Percentiles rank a stretch among this genome's conserved stretches.
These are phyloP conservation scores for Trichophyton simii DNA, from an alignment of 2,329 filamentous ascomycete species.

Conservation along the genomic window DNA sequence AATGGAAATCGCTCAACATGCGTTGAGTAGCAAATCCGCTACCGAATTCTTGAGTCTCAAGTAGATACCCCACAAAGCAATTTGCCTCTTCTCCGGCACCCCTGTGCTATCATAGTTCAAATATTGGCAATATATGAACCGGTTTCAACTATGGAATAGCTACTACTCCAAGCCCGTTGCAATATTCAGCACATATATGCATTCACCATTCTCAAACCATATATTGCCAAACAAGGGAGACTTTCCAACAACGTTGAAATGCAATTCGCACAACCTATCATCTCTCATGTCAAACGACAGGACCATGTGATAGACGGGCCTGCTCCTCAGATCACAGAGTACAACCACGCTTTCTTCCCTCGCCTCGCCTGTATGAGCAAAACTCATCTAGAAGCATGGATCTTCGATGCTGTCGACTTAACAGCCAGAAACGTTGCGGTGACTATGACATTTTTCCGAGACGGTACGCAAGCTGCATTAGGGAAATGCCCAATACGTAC, in stretches of 20 bases:
- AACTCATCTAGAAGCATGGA: conserved; percentile 3
- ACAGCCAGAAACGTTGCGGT: neutral
- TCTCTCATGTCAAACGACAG: neutral
- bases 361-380: neutral
- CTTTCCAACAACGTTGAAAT: neutral
- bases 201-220: too few species aligned
- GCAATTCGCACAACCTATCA: neutral
- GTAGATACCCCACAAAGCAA: too few species aligned
- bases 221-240: too few species aligned
- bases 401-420: conserved; percentile 3
- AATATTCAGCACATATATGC: too few species aligned
- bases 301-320: neutral
- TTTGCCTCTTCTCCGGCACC: too few species aligned
- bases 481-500: conserved; percentile 2
- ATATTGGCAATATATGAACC: too few species aligned
- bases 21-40: too few species aligned
- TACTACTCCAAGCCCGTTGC: too few species aligned
- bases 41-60: too few species aligned
- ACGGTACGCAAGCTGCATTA: neutral
- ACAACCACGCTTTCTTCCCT: neutral
- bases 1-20: too few species aligned
- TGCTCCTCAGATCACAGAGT: neutral
- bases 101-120: too few species aligned
- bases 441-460: conserved; percentile 5
- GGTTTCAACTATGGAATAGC: too few species aligned